Base-by-base conservation (phyloP, 2,329 filamentous ascomycete genomes). In the Trichophyton benhamiae region DNA sequence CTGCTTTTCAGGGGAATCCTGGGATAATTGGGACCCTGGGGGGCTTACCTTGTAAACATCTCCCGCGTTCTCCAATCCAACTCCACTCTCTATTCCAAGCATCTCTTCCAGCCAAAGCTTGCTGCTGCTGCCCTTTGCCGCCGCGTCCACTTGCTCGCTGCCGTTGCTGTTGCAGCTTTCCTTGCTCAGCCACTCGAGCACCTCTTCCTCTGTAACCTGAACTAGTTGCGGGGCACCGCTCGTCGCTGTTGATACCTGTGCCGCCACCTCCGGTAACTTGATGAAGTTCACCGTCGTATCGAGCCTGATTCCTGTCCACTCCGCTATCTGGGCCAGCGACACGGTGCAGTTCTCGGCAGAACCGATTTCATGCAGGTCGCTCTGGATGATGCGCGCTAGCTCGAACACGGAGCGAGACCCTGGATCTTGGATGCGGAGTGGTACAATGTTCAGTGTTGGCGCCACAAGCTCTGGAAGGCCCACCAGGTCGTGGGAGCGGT, bases 231-330 rank as follows among this genome's bases (percentile, higher is more conserved):
- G 17, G 11, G 63, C 61, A 53, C 59, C 49, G 57, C 11, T 13
- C 20, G 20, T 20, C 3, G 33, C 20, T n/a, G 41, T 20, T 22
- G 58, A 42, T 46, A 58, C 53, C 17, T 58, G 30, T 30, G 58
- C 27, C n/a, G 25, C 3, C 27, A 48, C 15, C 46, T 75, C 75
- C 1, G 81, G 81, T 3, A 84, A 71, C 59, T 79, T 83, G 17
- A 95, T 72, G 65, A 95, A 94, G 71, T 96, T 96, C 67, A 96
- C 84, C 74, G 89, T 92, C 0, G 82, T 84, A 66, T 88, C 82
- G 0, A 95, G 72, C 60, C 73, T 77, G 1, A 90, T 74, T 0
- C 87, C 87, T 0, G 88, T 92, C 90, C 90, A 96, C 15, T 79
- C 72, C 20, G 78, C 73, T 42, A 96, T 85, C 70, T 95, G 86